Evolutionary conservation across 2,329 filamentous ascomycete species (phyloP).

Genomic region (Fusarium cyanostomum): DNA sequence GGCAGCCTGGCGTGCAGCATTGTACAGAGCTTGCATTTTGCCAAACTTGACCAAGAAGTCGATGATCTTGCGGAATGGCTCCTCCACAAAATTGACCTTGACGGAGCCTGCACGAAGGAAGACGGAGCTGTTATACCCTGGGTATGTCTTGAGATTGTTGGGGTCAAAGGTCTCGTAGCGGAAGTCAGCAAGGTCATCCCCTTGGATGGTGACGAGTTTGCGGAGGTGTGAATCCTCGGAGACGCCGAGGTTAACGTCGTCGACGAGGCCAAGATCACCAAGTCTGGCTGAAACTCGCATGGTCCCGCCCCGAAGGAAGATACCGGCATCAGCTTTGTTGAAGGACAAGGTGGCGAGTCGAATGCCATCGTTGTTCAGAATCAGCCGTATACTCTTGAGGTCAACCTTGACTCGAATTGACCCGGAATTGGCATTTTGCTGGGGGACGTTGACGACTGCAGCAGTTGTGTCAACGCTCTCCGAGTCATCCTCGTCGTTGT

Average conservation of each 20-base stretch:
- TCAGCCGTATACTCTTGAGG: conserved; percentile 90
- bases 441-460: conserved; percentile 38
- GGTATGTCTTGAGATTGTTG: conserved; percentile 75
- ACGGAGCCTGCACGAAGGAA: conserved; percentile 92
- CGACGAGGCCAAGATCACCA: conserved; percentile 87
- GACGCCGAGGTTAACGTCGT: conserved; percentile 93
- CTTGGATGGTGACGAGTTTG: conserved; percentile 92
- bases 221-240: conserved; percentile 82
- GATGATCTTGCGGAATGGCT: conserved; percentile 97
- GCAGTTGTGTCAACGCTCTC: conserved; percentile 52
- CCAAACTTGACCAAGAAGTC: conserved; percentile 98
- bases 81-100: conserved; percentile 96
- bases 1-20: conserved; percentile 93
- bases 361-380: conserved; percentile 97
- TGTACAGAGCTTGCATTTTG: conserved; percentile 99
- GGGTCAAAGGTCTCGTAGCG: conserved; percentile 95
- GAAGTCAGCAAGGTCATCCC: conserved; percentile 95
- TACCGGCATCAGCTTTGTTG: conserved; percentile 88
- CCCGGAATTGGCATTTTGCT: conserved; percentile 58
- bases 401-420: conserved; percentile 95
- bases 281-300: conserved; percentile 90
- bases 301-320: conserved; percentile 85
- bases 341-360: conserved; percentile 91
- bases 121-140: conserved; percentile 93
- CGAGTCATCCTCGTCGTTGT: conserved; percentile 49